Evolutionary conservation across 805 yeast genomes (phyloP).

Genomic region (Ogataea polymorpha): DNA sequence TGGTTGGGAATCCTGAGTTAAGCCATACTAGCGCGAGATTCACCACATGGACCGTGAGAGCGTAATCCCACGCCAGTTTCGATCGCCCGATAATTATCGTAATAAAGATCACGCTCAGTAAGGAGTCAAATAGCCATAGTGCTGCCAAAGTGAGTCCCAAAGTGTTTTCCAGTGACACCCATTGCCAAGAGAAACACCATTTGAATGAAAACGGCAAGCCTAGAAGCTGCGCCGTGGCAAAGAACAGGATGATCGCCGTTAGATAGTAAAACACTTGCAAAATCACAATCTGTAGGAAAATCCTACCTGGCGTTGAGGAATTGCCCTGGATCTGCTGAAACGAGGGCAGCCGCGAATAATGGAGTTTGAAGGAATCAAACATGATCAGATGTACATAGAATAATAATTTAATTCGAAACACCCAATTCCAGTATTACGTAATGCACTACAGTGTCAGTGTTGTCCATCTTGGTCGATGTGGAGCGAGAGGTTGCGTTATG

Average conservation of each 20-base stretch:
- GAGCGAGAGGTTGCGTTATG: too few species aligned
- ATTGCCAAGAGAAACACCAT: slow-evolving; percentile 81
- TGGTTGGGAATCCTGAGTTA: slow-evolving; percentile 65
- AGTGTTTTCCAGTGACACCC: slow-evolving; percentile 69
- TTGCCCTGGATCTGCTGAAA: slow-evolving; percentile 13
- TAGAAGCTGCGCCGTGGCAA: slow-evolving; percentile 58
- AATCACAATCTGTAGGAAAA: slow-evolving; percentile 68
- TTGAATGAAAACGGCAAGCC: slow-evolving; percentile 67
- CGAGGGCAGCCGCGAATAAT: slow-evolving; percentile 16
- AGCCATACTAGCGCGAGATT: slow-evolving; percentile 69
- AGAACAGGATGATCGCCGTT: slow-evolving; percentile 66
- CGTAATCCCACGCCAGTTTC: slow-evolving; percentile 94
- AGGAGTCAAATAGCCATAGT: slow-evolving; percentile 80
- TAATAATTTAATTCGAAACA: background rate
- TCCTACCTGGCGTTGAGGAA: slow-evolving; percentile 49
- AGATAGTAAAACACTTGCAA: slow-evolving; percentile 77
- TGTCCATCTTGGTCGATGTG: too few species aligned
- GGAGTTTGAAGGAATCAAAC: slow-evolving; percentile 16
- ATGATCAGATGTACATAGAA: slow-evolving; percentile 2
- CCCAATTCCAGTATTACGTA: background rate
- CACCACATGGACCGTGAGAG: slow-evolving; percentile 84
- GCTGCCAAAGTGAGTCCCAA: slow-evolving; percentile 72
- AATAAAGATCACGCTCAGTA: slow-evolving; percentile 79
- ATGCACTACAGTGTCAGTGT: background rate
- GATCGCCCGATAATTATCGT: slow-evolving; percentile 88